Evolutionary conservation across 106 monocot species (phyloP).

Genomic region (Hemerocallis citrina): DNA sequence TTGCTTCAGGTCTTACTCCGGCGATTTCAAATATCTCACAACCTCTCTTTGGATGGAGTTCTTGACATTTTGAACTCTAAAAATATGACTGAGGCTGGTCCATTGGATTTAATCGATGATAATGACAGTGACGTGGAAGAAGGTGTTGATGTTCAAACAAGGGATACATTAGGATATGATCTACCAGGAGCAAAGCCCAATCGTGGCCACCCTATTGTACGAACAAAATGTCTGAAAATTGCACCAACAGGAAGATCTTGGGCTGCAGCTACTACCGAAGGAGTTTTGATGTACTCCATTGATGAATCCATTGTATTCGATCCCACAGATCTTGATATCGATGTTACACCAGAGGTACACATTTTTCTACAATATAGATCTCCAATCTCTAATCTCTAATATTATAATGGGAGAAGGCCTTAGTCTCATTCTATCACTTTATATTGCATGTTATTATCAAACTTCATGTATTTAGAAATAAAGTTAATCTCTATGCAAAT

Average conservation of each 20-base stretch:
- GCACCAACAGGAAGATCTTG: conserved; percentile 95
- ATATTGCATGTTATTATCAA: too few relatives aligned
- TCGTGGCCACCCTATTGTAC: conserved; percentile 59
- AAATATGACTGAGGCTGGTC: conserved; percentile 91
- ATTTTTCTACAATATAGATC: too few relatives aligned
- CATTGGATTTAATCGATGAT: conserved; percentile 94
- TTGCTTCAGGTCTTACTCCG: conserved; percentile 65
- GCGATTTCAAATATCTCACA: conserved; percentile 86
- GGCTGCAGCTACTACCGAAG: conserved; percentile 98
- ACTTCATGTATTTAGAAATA: too few relatives aligned
- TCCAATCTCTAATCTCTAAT: too few relatives aligned
- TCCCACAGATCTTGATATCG: conserved; percentile 89
- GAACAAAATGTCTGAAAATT: conserved; percentile 83
- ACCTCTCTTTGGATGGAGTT: conserved; percentile 90
- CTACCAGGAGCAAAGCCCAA: conserved; percentile 75
- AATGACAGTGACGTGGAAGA: conserved; percentile 69
- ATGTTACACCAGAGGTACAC: conserved; percentile 98
- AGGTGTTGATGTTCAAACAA: conserved; percentile 66
- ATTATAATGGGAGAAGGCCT: too few relatives aligned
- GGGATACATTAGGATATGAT: conserved; percentile 41
- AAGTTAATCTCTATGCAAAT: too few relatives aligned
- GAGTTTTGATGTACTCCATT: conserved; percentile 81
- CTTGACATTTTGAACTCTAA: conserved; percentile 95
- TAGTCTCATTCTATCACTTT: too few relatives aligned
- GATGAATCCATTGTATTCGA: conserved; percentile 95